Conservation (phyloP, 768 basidiomycete species). For the Lyophyllum decastes region DNA sequence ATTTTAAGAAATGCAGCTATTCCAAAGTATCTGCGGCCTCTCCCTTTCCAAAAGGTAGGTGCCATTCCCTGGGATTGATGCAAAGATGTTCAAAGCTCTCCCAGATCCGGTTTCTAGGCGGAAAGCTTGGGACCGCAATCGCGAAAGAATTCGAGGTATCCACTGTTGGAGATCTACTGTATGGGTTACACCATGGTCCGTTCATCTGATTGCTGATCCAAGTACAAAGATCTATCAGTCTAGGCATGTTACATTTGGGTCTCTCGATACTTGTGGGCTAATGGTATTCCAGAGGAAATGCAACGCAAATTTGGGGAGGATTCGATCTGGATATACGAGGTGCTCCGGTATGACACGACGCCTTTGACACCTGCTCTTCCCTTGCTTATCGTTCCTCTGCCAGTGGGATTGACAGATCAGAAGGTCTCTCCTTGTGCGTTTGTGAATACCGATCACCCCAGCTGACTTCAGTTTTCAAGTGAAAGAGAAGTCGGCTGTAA, state of each 20-base stretch:
- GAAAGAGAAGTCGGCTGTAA: constrained; percentile 76
- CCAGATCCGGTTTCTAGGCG: constrained; percentile 92
- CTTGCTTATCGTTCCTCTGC: constrained; percentile 1
- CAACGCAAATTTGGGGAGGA: constrained; percentile 81
- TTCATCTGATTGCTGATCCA: neutral
- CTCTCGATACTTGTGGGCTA: neutral
- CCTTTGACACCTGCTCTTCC: neutral
- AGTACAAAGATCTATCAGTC: constrained; percentile 46
- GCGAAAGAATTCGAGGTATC: constrained; percentile 87
- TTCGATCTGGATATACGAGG: constrained; percentile 90
- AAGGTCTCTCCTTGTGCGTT: constrained; percentile 53
- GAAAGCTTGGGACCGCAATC: constrained; percentile 88
- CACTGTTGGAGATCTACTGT: constrained; percentile 91
- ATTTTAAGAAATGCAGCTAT: constrained; percentile 84
- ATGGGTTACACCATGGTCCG: constrained; percentile 28
- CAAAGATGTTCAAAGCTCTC: neutral
- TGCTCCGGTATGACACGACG: constrained; percentile 63
- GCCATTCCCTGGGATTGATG: neutral
- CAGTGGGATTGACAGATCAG: constrained; percentile 85
- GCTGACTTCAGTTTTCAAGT: constrained; percentile 47
- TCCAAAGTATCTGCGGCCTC: constrained; percentile 78
- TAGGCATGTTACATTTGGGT: constrained; percentile 42
- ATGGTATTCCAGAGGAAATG: constrained; percentile 60
- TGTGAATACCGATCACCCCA: neutral
- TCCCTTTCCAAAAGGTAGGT: constrained; percentile 84